phyloP scores from a whole-genome alignment of 192 early-diverging fungal species.

The Backusella luteola region DNA sequence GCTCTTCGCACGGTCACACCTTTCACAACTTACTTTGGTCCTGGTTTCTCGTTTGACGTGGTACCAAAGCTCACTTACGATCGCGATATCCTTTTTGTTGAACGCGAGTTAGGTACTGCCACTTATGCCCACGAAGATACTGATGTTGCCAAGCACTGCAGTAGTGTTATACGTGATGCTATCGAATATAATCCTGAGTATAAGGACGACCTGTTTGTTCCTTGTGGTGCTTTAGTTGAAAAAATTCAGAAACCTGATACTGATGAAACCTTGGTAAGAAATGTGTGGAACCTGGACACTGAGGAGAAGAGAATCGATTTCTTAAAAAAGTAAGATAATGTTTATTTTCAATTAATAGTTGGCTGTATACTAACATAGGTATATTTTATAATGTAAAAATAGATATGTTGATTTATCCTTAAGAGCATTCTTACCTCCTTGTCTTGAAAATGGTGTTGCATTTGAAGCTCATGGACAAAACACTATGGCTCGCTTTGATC shows the following conservation, averaged over 20 bases:
- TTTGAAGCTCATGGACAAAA: conserved; percentile 70
- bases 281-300: conserved; percentile 47
- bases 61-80: conserved; percentile 41
- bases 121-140: conserved; percentile 47
- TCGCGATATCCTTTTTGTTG: conserved; percentile 42
- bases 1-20: conserved; percentile 68
- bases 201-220: conserved; percentile 43
- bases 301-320: conserved; percentile 44
- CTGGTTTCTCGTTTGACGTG: conserved; percentile 49
- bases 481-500: conserved; percentile 53
- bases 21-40: conserved; percentile 57
- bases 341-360: neutral
- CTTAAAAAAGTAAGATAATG: conserved; percentile 33
- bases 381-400: neutral
- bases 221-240: conserved; percentile 58
- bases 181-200: conserved; percentile 39
- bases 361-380: neutral
- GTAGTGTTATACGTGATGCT: conserved; percentile 54
- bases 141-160: conserved; percentile 63
- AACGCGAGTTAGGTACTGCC: conserved; percentile 54
- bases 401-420: conserved; percentile 48
- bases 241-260: conserved; percentile 35
- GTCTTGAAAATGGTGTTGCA: conserved; percentile 59
- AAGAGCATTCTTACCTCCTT: conserved; percentile 59
- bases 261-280: conserved; percentile 39